Base-by-base conservation (phyloP, 2,329 filamentous ascomycete species). In the Graphilbum ipis-grandicollis region DNA sequence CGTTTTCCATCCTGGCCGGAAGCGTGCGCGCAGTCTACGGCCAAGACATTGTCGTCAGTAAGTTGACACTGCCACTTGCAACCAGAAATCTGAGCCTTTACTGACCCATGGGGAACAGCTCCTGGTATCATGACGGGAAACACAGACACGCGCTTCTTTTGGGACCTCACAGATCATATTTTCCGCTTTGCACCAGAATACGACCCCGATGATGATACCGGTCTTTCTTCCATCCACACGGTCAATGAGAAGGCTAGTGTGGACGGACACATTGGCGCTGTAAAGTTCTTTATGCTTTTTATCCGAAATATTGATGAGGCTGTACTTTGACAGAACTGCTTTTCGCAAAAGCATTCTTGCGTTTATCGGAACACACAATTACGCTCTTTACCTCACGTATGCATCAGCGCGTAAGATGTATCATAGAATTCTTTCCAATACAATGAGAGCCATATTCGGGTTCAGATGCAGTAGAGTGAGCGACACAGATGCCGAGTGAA, bases 111-210 rank as follows among this genome's bases (percentile, higher is more conserved):
- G 62, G n/a, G n/a, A n/a, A n/a, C 75, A 0, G 62, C 70, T 0
- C 66, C 67, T 0, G 62, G 62, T 0, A 54, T 66, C n/a, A 59
- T 60, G 52, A 60, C 59, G 4, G 65, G 62, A 2, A 68, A 66
- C 41, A 68, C 64, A 0, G 64, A 68, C 44, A 65, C 63, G 1
- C 50, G 56, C 23, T 62, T 56, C 36, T 68, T 4, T 14, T 15
- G 14, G 39, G 49, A 52, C 8, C 44, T 67, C 40, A 60, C 59
- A 1, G 50, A 46, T 28, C 58, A 67, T 39, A 63, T 68, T 35
- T 68, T 59, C 43, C 59, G 67, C 12, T 71, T 25, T 34, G 23
- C 8, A 7, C 23, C 23, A 8, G 23, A 12, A 8, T 25, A 28
- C 60, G 47, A 52, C 47, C 1, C 66, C 66, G 5, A 13, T 34